Evolutionary conservation across 345 rosid species (phyloP).

Genomic region (Combretum micranthum): DNA sequence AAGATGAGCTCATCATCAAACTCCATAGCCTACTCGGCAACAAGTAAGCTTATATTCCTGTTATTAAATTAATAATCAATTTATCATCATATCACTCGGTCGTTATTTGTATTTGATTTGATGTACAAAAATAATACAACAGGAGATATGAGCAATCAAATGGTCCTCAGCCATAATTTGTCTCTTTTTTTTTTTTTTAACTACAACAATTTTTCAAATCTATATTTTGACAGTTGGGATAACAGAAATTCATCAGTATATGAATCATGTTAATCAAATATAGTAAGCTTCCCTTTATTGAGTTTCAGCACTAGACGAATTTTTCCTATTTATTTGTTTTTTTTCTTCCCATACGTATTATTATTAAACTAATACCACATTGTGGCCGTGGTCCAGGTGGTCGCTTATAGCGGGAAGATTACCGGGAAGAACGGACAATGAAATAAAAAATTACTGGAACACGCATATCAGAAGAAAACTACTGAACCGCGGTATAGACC

Average conservation of each 20-base stretch:
- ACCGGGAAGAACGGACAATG: slow-evolving; percentile 81
- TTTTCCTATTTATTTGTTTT: too few species aligned
- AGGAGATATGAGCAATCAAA: too few species aligned
- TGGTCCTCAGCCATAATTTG: too few species aligned
- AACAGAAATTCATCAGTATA: background rate
- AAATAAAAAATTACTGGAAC: slow-evolving; percentile 85
- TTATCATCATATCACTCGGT: too few species aligned
- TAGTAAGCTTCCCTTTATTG: too few species aligned
- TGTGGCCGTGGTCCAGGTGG: slow-evolving; percentile 37
- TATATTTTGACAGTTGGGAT: too few species aligned
- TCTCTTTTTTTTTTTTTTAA: too few species aligned
- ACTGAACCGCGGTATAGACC: slow-evolving; percentile 71
- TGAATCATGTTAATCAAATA: background rate
- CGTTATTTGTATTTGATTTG: too few species aligned
- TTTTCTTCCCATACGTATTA: background rate
- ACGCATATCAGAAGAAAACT: slow-evolving; percentile 82
- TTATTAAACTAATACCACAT: slow-evolving; percentile 1
- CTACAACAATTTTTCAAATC: too few species aligned
- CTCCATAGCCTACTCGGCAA: slow-evolving; percentile 74
- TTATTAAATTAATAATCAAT: background rate
- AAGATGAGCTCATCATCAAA: slow-evolving; percentile 75
- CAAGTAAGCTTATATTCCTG: slow-evolving; percentile 35
- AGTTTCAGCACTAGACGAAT: too few species aligned
- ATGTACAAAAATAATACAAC: too few species aligned
- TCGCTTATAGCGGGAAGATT: slow-evolving; percentile 74